Conservation (phyloP, 257 asterid species). For the Solanum gandarillasii region DNA sequence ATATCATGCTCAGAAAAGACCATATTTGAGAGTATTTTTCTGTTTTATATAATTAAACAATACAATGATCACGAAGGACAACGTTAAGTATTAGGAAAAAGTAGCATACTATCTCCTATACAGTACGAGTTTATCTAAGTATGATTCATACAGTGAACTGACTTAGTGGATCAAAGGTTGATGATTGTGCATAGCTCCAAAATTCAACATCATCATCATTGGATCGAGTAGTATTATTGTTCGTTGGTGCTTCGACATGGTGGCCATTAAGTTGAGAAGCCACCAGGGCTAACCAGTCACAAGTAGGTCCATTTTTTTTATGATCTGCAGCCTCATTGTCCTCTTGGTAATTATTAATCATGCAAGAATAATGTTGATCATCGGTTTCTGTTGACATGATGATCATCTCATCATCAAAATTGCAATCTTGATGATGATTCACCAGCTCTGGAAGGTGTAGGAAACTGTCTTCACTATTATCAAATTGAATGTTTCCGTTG, state of each 20-base stretch:
- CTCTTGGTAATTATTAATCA: background rate
- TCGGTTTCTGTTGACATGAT: conserved; percentile 6
- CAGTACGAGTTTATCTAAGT: background rate
- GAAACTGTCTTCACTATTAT: conserved; percentile 15
- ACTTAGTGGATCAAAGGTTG: conserved; percentile 53
- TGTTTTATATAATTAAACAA: background rate
- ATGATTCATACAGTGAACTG: conserved; percentile 46
- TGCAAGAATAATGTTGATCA: background rate
- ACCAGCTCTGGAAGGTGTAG: conserved; percentile 61
- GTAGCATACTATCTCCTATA: too few relatives aligned
- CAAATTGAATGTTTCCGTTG: background rate
- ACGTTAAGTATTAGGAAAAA: background rate
- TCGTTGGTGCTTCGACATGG: conserved; percentile 5
- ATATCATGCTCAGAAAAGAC: too few relatives aligned
- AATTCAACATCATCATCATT: conserved; percentile 35
- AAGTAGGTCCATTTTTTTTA: background rate
- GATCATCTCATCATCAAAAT: conserved; percentile 11
- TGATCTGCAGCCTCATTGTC: background rate
- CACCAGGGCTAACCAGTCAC: conserved; percentile 64
- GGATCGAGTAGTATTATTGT: conserved; percentile 5
- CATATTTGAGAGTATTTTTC: background rate
- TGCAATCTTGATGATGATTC: conserved; percentile 14
- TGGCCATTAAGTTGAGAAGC: conserved; percentile 81
- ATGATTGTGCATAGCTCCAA: conserved; percentile 45
- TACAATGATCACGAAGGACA: background rate